Conservation (phyloP, 2,329 filamentous ascomycete species). For the Boeremia lycopersici region DNA sequence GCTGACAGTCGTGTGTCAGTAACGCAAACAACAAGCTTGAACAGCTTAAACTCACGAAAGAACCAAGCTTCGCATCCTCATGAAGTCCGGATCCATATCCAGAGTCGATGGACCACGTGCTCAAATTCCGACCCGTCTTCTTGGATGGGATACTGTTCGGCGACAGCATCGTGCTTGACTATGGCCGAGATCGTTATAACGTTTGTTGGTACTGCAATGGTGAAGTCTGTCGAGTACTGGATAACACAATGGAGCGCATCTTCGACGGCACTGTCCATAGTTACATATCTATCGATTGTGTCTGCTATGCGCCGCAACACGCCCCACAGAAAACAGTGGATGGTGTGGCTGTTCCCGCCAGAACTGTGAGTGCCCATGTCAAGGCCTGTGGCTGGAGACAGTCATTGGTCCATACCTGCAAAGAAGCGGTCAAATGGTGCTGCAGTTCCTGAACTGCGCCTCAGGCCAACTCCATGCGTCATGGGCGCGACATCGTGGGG, state of each 20-base stretch:
- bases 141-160: conserved; percentile 28
- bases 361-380: conserved; percentile 8
- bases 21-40: neutral
- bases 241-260: conserved; percentile 8
- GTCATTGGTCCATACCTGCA: conserved; percentile 1
- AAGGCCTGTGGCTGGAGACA: conserved; percentile 4
- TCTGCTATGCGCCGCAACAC: conserved; percentile 11
- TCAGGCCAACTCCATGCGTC: conserved; percentile 6
- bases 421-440: conserved; percentile 16
- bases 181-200: neutral
- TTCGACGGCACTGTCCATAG: neutral
- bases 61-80: conserved; percentile 16
- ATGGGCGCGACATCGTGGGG: conserved; percentile 4
- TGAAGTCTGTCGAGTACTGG: conserved; percentile 1
- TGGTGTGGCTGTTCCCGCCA: conserved; percentile 14
- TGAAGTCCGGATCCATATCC: conserved; percentile 37
- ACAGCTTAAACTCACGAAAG: conserved; percentile 7
- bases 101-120: conserved; percentile 43
- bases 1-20: conserved; percentile 11
- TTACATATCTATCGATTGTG: conserved; percentile 6
- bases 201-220: neutral
- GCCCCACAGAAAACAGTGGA: neutral
- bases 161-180: conserved; percentile 29
- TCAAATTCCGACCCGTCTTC: conserved; percentile 24
- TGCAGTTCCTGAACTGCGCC: conserved; percentile 15